Evolutionary conservation across 768 basidiomycete genomes (phyloP).

Genomic region (Xanthoconium purpureum): DNA sequence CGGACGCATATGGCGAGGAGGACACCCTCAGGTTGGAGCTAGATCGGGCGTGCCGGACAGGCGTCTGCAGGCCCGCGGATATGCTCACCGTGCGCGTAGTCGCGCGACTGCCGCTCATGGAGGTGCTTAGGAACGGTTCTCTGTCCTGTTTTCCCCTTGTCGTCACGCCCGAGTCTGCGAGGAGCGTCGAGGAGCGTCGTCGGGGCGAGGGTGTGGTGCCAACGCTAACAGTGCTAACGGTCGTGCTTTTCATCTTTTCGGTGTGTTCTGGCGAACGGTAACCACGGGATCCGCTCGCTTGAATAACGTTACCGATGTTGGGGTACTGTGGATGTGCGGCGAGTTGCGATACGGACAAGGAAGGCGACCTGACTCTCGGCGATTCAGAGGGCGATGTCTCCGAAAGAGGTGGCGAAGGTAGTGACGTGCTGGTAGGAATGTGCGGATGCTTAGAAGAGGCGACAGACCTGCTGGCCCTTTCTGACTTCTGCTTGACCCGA

Average conservation of each 20-base stretch:
- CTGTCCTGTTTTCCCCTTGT: constrained; percentile 5
- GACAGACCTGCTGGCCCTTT: background rate
- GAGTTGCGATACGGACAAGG: constrained; percentile 8
- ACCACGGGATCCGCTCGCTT: background rate
- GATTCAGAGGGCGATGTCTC: constrained; percentile 26
- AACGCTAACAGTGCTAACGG: constrained; percentile 27
- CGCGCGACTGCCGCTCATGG: background rate
- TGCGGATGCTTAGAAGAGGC: constrained; percentile 1
- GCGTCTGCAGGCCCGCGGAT: background rate
- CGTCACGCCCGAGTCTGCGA: constrained; percentile 3
- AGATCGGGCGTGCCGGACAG: constrained; percentile 25
- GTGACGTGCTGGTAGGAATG: background rate
- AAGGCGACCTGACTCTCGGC: constrained; percentile 17
- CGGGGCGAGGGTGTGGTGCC: constrained; percentile 10
- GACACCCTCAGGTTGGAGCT: constrained; percentile 24
- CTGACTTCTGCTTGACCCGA: constrained; percentile 14
- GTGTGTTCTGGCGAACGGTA: constrained; percentile 3
- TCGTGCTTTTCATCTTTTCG: constrained; percentile 9
- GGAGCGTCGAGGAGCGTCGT: constrained; percentile 29
- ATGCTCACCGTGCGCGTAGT: background rate
- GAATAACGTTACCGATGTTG: constrained; percentile 23
- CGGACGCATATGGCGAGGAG: constrained; percentile 11
- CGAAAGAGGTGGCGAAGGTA: constrained; percentile 29
- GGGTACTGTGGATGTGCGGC: constrained; percentile 9
- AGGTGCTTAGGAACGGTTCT: background rate